Evolutionary conservation across 1,284 basidiomycete species (phyloP).

Genomic region (Trametes polyzona): DNA sequence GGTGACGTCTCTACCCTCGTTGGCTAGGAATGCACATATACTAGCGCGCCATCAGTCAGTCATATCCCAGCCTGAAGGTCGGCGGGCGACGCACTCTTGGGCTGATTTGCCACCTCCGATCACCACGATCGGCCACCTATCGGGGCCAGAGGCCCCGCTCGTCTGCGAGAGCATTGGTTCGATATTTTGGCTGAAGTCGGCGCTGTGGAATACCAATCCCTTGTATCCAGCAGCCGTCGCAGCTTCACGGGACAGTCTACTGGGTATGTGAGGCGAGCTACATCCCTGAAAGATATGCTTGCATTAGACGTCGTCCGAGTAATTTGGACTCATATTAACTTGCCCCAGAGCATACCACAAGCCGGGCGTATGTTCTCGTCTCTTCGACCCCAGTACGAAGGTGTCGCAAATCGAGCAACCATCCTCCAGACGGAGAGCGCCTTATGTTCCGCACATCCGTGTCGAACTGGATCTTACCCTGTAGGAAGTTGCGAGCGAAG

Average conservation of each 20-base stretch:
- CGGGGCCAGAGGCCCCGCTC: slow-evolving; percentile 7
- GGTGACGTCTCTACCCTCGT: slow-evolving; percentile 47
- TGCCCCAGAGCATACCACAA: slow-evolving; percentile 64
- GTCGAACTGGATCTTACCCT: slow-evolving; percentile 47
- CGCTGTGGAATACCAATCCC: slow-evolving; percentile 57
- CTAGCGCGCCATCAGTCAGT: slow-evolving; percentile 32
- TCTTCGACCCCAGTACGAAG: slow-evolving; percentile 30
- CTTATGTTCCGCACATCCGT: slow-evolving; percentile 50
- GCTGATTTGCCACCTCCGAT: slow-evolving; percentile 62
- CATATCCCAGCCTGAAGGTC: too few species aligned
- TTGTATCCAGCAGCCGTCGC: slow-evolving; percentile 43
- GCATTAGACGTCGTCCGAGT: background rate
- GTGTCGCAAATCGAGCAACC: slow-evolving; percentile 46
- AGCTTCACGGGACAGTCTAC: slow-evolving; percentile 36
- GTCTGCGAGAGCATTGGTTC: slow-evolving; percentile 43
- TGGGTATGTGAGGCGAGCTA: slow-evolving; percentile 49
- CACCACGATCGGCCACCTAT: slow-evolving; percentile 42
- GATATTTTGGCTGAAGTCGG: slow-evolving; percentile 44
- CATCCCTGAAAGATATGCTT: slow-evolving; percentile 47
- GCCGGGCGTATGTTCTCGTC: slow-evolving; percentile 43
- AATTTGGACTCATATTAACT: slow-evolving; percentile 24
- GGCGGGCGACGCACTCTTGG: slow-evolving; percentile 43
- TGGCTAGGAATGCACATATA: slow-evolving; percentile 51
- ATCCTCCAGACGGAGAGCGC: slow-evolving; percentile 31
- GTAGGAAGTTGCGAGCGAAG: slow-evolving; percentile 50